Base-by-base conservation (phyloP, 495 filamentous ascomycete species). In the Hypomontagnella monticulosa region DNA sequence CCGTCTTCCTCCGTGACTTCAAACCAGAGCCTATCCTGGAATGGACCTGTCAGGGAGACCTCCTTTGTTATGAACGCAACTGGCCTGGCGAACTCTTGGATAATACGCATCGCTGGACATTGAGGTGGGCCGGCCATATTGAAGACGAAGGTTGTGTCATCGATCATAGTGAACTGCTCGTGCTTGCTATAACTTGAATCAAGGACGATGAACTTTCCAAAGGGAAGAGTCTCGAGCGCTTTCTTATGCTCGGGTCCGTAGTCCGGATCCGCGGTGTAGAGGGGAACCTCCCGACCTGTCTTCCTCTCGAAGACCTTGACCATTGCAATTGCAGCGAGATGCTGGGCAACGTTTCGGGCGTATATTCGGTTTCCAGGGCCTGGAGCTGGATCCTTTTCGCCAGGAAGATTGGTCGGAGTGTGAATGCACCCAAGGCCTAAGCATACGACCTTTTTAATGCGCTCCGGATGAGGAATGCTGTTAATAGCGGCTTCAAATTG, bases 21-120 rank as follows among this genome's bases (percentile, higher is more conserved):
- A 9, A 67, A 67, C 63, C 63, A 67, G 10, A 52, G 63, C 14
- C 63, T 57, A 9, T 67, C 57, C 30, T 47, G 18, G 42, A 47
- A 61, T 11, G 18, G 23, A 1, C 51, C 51, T n/a, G 1, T 14
- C 10, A 30, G 37, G 8, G 63, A 49, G 4, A 61, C 11, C 23
- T 61, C 51, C 1, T 4, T 42, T 1, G 57, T 57, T 14, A 67
- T 67, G 8, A 67, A 52, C 4, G 57, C 63, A 1, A 61, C 63
- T 4, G 63, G 63, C 1, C 63, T 44, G 14, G 63, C 63, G 27
- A 34, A 67, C 27, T 67, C 63, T 19, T 67, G 30, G 15, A 67
- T 53, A 12, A 67, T 57, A 7, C 37, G 33, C 43, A 61, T 43
- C 0, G 63, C 38, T 2, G 63, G 63, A 32, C 63, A 67, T n/a